Conservation (phyloP, 1,139 yeast species). For the Scheffersomyces lignicola region DNA sequence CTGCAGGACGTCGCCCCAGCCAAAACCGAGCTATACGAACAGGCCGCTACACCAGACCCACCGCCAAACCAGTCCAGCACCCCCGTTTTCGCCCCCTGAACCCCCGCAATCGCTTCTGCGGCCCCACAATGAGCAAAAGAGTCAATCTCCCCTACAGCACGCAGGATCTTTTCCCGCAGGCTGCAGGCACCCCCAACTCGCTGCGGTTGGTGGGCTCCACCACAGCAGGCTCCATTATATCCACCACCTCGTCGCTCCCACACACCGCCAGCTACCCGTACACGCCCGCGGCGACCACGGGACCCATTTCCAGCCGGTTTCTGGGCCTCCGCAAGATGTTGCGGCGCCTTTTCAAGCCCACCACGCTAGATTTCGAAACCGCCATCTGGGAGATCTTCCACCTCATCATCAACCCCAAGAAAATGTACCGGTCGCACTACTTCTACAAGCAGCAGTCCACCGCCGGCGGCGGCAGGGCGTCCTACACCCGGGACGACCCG, state of each 20-base stretch:
- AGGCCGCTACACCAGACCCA: too few species aligned
- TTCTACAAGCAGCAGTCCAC: slow-evolving; percentile 54
- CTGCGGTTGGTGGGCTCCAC: slow-evolving; percentile 19
- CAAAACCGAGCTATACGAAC: neutral
- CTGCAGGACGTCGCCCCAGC: slow-evolving; percentile 4
- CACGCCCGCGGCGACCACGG: neutral
- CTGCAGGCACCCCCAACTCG: slow-evolving; percentile 14
- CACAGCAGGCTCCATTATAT: slow-evolving; percentile 22
- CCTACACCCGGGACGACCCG: slow-evolving; percentile 90
- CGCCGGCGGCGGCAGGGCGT: slow-evolving; percentile 25
- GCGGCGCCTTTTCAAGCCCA: slow-evolving; percentile 62
- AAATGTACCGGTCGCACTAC: slow-evolving; percentile 79
- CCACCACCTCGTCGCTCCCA: slow-evolving; percentile 18
- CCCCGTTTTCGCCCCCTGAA: too few species aligned
- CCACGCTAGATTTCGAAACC: slow-evolving; percentile 85
- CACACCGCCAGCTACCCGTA: slow-evolving; percentile 12
- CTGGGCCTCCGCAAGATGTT: slow-evolving; percentile 28
- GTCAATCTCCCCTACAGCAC: slow-evolving; percentile 38
- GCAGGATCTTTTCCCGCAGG: slow-evolving; percentile 39
- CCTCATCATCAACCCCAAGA: slow-evolving; percentile 70
- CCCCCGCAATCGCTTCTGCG: too few species aligned
- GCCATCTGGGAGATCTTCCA: slow-evolving; percentile 90
- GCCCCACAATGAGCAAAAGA: slow-evolving; percentile 34
- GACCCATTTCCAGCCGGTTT: slow-evolving; percentile 8
- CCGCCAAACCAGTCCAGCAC: too few species aligned